Evolutionary conservation across 495 filamentous ascomycete genomes (phyloP).

Genomic region (Xylaria sp.): DNA sequence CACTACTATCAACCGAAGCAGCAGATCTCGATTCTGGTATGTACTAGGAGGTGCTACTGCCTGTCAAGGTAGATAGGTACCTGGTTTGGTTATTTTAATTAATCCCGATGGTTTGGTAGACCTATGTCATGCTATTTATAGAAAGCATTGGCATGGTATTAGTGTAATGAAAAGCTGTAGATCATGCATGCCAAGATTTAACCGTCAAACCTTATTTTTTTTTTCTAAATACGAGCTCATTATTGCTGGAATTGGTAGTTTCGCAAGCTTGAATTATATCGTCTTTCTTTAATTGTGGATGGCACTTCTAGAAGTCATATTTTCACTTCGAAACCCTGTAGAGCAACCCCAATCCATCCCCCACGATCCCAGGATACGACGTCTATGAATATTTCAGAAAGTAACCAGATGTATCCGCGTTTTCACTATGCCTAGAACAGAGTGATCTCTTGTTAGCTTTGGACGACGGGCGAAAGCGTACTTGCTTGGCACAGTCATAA

Average conservation of each 20-base stretch:
- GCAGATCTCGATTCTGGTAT: neutral
- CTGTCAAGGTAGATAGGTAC: neutral
- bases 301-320: too few species aligned
- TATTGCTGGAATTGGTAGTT: neutral
- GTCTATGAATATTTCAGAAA: too few species aligned
- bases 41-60: neutral
- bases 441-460: neutral
- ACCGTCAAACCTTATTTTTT: slow-evolving; percentile 1
- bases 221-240: neutral
- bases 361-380: too few species aligned
- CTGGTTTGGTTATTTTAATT: neutral
- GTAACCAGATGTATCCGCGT: neutral
- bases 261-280: too few species aligned
- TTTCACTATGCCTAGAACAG: neutral
- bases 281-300: too few species aligned
- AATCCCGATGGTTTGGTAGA: neutral
- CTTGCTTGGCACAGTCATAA: neutral
- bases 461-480: neutral
- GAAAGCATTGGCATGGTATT: neutral
- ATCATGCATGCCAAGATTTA: neutral
- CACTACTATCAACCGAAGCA: neutral
- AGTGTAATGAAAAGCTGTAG: neutral
- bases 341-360: too few species aligned
- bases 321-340: too few species aligned
- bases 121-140: slow-evolving; percentile 10